A percentile compares a stretch with the other conserved stretches of the same genome.
phyloP scores from a whole-genome alignment of 2,329 filamentous ascomycete genomes.

The Bimuria novae-zelandiae region DNA sequence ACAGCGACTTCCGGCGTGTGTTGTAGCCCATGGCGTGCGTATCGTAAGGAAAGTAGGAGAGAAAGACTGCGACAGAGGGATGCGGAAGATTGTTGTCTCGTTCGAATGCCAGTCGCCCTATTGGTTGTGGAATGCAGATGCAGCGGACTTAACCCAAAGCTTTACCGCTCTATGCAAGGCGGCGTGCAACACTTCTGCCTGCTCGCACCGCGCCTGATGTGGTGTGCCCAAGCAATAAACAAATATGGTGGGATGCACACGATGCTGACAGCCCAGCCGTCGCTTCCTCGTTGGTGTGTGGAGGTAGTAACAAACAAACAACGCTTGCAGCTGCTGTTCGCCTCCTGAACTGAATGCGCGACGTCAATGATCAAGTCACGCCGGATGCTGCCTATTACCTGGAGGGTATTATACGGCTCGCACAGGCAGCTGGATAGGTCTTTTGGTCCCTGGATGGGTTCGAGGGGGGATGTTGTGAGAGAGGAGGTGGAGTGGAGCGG shows the following conservation, averaged over 20 bases:
- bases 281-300: conserved; percentile 7
- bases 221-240: conserved; percentile 14
- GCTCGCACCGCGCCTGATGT: conserved; percentile 17
- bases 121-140: conserved; percentile 42
- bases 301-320: conserved; percentile 12
- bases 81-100: conserved; percentile 36
- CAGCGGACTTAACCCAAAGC: conserved; percentile 36
- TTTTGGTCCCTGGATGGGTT: conserved; percentile 24
- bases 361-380: conserved; percentile 33
- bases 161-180: conserved; percentile 39
- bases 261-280: conserved; percentile 15
- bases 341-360: conserved; percentile 35
- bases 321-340: conserved; percentile 21
- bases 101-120: conserved; percentile 33
- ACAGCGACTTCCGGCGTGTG: conserved; percentile 94
- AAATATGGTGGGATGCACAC: conserved; percentile 17
- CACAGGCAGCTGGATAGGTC: conserved; percentile 16
- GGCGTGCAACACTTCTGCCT: conserved; percentile 38
- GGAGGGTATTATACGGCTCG: background rate
- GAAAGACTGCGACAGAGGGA: conserved; percentile 31
- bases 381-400: background rate
- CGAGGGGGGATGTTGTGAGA: conserved; percentile 10
- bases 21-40: conserved; percentile 79
- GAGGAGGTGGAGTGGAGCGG: conserved; percentile 13
- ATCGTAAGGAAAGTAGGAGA: conserved; percentile 13